A percentile compares a stretch with the other conserved stretches of the same genome.
Evolutionary conservation across 2,329 filamentous ascomycete genomes (phyloP).

Genomic region (Esteya vermicola): DNA sequence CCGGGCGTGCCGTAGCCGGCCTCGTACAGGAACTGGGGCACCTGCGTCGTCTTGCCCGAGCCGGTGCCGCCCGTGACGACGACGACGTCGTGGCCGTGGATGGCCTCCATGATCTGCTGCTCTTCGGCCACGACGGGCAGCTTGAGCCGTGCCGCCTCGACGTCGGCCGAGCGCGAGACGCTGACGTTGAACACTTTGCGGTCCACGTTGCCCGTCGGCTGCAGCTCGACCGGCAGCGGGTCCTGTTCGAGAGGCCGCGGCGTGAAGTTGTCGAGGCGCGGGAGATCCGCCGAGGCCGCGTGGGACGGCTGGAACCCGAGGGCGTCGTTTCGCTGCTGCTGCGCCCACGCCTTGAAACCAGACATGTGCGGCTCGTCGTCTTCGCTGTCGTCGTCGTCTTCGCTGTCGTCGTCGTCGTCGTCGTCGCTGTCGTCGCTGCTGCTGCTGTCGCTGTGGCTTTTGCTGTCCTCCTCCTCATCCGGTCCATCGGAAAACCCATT

Average conservation of each 20-base stretch:
- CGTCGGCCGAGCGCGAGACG: constrained; percentile 54
- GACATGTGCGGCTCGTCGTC: constrained; percentile 23
- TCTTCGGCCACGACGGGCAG: constrained; percentile 90
- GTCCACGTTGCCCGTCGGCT: constrained; percentile 41
- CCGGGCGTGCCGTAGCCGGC: constrained; percentile 71
- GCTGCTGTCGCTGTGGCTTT: constrained; percentile 12
- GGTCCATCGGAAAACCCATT: constrained; percentile 39
- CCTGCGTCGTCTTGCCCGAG: constrained; percentile 93
- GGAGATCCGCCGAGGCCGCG: constrained; percentile 23
- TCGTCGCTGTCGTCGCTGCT: constrained; percentile 16
- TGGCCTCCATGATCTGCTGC: constrained; percentile 95
- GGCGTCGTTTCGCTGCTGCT: constrained; percentile 70
- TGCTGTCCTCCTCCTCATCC: constrained; percentile 12
- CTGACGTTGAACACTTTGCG: constrained; percentile 66
- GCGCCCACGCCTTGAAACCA: constrained; percentile 91
- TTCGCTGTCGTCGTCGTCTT: constrained; percentile 17
- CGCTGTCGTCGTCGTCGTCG: constrained; percentile 17
- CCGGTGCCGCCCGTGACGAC: constrained; percentile 91
- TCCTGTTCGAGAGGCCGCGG: constrained; percentile 58
- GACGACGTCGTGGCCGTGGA: constrained; percentile 80
- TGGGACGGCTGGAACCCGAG: constrained; percentile 45
- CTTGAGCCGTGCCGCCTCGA: constrained; percentile 64
- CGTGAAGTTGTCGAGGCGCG: constrained; percentile 46
- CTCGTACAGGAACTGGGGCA: constrained; percentile 93
- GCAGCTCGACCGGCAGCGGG: constrained; percentile 51